These are phyloP conservation scores for Paracamarosporium sp. DNA, from an alignment of 2,329 filamentous ascomycete genomes.

Conservation along the genomic window DNA sequence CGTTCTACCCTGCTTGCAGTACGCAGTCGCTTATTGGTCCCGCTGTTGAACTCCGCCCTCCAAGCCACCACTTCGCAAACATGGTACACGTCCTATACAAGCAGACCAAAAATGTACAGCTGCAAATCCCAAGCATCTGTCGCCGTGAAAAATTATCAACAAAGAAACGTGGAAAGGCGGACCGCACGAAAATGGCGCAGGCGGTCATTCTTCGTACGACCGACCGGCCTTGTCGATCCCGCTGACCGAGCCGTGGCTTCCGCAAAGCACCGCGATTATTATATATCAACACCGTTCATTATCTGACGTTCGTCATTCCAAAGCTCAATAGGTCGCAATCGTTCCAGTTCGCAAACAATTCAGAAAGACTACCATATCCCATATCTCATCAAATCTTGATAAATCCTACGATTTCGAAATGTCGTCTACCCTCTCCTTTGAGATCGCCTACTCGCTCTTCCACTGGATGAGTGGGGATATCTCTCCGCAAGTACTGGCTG, in stretches of 20 bases:
- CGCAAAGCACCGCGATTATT: constrained; percentile 4
- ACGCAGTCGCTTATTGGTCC: too few species aligned
- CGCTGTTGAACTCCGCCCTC: too few species aligned
- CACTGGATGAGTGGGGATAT: constrained; percentile 8
- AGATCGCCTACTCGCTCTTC: constrained; percentile 5
- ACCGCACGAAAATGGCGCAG: not conserved
- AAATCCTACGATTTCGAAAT: not conserved
- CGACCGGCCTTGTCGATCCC: not conserved
- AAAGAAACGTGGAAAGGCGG: not conserved
- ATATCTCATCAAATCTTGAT: not conserved
- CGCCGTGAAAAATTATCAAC: not conserved
- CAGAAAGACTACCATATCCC: not conserved
- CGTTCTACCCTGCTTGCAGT: too few species aligned
- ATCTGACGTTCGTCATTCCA: not conserved
- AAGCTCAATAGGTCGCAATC: not conserved
- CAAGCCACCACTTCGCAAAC: too few species aligned
- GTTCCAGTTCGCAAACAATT: too few species aligned
- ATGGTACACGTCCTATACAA: not conserved
- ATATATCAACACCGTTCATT: not conserved
- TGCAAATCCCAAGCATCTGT: not conserved
- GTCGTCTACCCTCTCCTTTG: constrained; percentile 5
- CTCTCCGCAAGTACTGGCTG: not conserved
- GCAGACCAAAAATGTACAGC: not conserved
- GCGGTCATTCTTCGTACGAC: constrained; percentile 5
- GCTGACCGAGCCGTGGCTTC: constrained; percentile 6